Base-by-base conservation (phyloP, 2,329 filamentous ascomycete genomes). In the Fusarium subglutinans region DNA sequence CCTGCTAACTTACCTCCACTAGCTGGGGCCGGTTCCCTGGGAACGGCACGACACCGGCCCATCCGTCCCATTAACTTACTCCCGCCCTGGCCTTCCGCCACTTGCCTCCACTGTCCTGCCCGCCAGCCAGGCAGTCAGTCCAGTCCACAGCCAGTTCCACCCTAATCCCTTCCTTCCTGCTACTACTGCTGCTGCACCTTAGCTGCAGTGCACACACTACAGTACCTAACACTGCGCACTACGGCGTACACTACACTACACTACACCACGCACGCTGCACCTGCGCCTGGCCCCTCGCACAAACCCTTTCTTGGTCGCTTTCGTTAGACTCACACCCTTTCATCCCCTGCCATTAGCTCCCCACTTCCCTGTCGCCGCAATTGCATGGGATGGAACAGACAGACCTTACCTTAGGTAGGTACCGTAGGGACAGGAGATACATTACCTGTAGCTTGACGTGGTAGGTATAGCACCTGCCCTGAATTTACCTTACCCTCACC, bases 21-120 rank as follows among this genome's bases (percentile, higher is more conserved):
- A 76, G 69, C 76, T 79, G 76, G 76, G 71, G 78, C 78, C 79
- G 77, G 76, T 74, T 79, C 74, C 76, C 79, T 82, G 81, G 80
- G 80, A 82, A 78, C 80, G 81, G 79, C 81, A 80, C 81, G 80
- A 82, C 80, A 80, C 80, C 80, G 80, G 80, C 70, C 81, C 78
- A 81, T 80, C 81, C 80, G 80, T 76, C 81, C 79, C 78, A 78
- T 79, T 26, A 22, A 53, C 50, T 37, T 80, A 77, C 81, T 82
- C 81, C 81, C 80, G 80, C 74, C 76, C 72, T 79, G 76, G 77
- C 74, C 76, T 74, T 74, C 77, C 78, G 77, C 78, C 75, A 78
- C 78, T 77, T 63, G 66, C 68, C 65, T 54, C 24, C 33, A 26
- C 35, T 38, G 35, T 17, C 24, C 24, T 54, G 51, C 24, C n/a